phyloP scores from a whole-genome alignment of 2,329 filamentous ascomycete genomes.

The Aureobasidium subglaciale region DNA sequence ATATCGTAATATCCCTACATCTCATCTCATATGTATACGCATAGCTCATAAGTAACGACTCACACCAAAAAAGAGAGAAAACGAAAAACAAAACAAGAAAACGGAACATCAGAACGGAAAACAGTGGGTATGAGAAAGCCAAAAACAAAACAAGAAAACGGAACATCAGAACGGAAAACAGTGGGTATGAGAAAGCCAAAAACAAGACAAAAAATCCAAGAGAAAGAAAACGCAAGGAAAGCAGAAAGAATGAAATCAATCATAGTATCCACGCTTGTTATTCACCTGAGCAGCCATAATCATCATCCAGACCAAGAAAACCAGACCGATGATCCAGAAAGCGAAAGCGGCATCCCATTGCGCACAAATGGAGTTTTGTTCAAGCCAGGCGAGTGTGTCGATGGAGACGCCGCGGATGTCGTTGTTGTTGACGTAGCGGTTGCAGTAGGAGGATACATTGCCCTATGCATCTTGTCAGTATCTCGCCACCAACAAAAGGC shows the following conservation, averaged over 20 bases:
- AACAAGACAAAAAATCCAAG: background rate
- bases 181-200: background rate
- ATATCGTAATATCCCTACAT: too few species aligned
- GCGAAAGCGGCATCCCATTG: slow-evolving; percentile 58
- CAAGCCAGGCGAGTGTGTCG: slow-evolving; percentile 54
- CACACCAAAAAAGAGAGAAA: too few species aligned
- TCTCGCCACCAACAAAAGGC: too few species aligned
- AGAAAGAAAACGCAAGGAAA: background rate
- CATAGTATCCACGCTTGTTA: slow-evolving; percentile 13
- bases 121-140: background rate
- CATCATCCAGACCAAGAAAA: slow-evolving; percentile 63
- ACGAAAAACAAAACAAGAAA: too few species aligned
- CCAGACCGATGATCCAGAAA: slow-evolving; percentile 55
- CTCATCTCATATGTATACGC: background rate
- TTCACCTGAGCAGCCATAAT: slow-evolving; percentile 40
- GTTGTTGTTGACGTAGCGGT: slow-evolving; percentile 48
- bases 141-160: background rate
- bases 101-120: too few species aligned
- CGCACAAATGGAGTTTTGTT: slow-evolving; percentile 56
- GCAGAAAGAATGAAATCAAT: slow-evolving; percentile 6
- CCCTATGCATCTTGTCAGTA: slow-evolving; percentile 24
- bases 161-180: background rate
- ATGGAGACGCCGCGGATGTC: slow-evolving; percentile 42
- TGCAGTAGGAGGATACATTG: slow-evolving; percentile 53
- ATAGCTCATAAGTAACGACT: background rate